Evolutionary conservation across 1,139 yeast species (phyloP), one percentile per base, ranked within the genome.

Genomic region (Taphrina wiesneri): DNA sequence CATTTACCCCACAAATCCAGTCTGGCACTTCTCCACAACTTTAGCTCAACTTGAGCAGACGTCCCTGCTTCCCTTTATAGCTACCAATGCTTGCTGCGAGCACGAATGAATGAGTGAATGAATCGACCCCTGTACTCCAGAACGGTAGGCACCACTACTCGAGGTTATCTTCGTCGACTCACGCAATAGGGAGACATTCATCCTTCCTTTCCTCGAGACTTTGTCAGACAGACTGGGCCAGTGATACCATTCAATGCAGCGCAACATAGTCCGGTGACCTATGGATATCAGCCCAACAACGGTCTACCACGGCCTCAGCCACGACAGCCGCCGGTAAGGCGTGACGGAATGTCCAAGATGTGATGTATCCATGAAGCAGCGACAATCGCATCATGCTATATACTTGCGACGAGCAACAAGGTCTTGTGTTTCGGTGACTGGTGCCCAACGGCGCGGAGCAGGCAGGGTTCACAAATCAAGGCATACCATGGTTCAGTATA

Each of bases 241-340:
- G 2, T 45, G n/a, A 21, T 21, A 11, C 49, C 49, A 11, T 54
- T 23, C 59, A 36, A 54, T 39, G 36, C 59, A 23, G 46, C 59
- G 21, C 36, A 36, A 17, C 46, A 36, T 13, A 54, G 59, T 54
- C 59, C 59, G 32, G 23, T 54, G 15, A 54, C 59, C 9, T 54
- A 39, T 15, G 59, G 59, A 19, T 54, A 54, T 23, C 28, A 26
- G 21, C 43, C 36, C 15, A 13, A 28, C 36, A 25, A 17, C 36
- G 7, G 28, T 2, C 11, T 13, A 19, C 3, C 3, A 0, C 52
- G 25, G 7, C 51, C 6, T 15, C 28, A 17, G 11, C 28, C n/a
- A 46, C 30, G 26, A 25, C 54, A 49, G 4, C 2, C 23, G 11
- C 21, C 15, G 30, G 19, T 15, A 11, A 28, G 26, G 26, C 21